phyloP scores from a whole-genome alignment of 805 yeast genomes.

The Ogataea polymorpha region DNA sequence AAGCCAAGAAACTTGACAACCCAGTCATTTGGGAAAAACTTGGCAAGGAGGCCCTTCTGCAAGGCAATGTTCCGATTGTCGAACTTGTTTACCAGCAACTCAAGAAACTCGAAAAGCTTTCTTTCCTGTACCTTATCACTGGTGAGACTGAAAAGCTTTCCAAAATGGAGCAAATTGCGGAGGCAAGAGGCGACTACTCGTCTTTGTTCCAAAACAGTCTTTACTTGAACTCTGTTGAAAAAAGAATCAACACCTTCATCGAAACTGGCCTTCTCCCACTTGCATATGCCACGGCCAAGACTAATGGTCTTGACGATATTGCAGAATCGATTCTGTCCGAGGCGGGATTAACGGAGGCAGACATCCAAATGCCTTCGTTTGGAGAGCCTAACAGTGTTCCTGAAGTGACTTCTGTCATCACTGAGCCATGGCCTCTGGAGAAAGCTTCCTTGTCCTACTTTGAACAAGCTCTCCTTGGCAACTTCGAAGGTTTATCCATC shows the following conservation, averaged over 20 bases:
- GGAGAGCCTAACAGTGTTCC: constrained; percentile 44
- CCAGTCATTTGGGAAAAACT: constrained; percentile 74
- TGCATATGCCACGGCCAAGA: constrained; percentile 89
- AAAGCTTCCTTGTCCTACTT: constrained; percentile 72
- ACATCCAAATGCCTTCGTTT: constrained; percentile 44
- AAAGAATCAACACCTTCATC: constrained; percentile 69
- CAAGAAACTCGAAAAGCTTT: constrained; percentile 80
- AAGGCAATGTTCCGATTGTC: constrained; percentile 82
- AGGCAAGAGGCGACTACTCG: constrained; percentile 75
- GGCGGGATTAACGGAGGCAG: constrained; percentile 60
- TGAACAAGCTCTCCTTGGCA: constrained; percentile 79
- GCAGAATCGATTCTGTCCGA: constrained; percentile 71
- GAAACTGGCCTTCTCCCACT: constrained; percentile 81
- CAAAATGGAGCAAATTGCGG: constrained; percentile 88
- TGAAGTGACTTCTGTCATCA: constrained; percentile 43
- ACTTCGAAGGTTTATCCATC: constrained; percentile 60
- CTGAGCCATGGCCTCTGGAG: constrained; percentile 78
- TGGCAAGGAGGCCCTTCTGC: constrained; percentile 81
- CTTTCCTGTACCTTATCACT: constrained; percentile 80
- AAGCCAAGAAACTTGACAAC: constrained; percentile 75
- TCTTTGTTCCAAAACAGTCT: constrained; percentile 81
- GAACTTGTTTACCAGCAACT: constrained; percentile 88
- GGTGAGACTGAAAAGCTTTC: constrained; percentile 75
- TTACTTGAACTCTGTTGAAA: constrained; percentile 69
- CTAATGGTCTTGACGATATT: constrained; percentile 73